phyloP scores from a whole-genome alignment of 345 rosid genomes.

The Alliaria petiolata region DNA sequence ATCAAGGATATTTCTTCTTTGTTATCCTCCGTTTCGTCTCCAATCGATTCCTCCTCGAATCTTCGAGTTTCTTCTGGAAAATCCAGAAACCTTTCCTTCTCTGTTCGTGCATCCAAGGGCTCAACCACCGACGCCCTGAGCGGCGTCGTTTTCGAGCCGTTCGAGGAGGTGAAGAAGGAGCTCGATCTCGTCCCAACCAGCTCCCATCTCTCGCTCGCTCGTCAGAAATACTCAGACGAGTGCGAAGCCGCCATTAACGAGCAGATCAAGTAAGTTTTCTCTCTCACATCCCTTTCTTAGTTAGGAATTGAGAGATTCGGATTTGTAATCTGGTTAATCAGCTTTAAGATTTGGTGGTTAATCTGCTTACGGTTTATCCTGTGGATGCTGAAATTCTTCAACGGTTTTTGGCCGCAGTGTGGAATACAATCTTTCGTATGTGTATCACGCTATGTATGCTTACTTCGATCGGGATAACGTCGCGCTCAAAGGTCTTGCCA shows the following conservation, averaged over 20 bases:
- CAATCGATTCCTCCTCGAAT: constrained; percentile 6
- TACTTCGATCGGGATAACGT: constrained; percentile 89
- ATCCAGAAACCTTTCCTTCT: constrained; percentile 18
- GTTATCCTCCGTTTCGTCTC: constrained; percentile 33
- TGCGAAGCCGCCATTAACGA: constrained; percentile 82
- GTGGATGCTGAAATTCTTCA: not conserved
- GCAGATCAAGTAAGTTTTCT: constrained; percentile 71
- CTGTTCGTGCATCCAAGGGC: constrained; percentile 24
- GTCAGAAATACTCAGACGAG: constrained; percentile 64
- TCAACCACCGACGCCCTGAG: constrained; percentile 13
- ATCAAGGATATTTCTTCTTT: constrained; percentile 23
- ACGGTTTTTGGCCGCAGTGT: constrained; percentile 56
- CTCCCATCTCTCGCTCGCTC: constrained; percentile 72
- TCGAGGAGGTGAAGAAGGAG: constrained; percentile 91
- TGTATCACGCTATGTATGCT: constrained; percentile 86
- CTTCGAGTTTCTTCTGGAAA: constrained; percentile 32
- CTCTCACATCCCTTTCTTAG: not conserved
- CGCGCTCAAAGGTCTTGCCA: constrained; percentile 89
- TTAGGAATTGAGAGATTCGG: not conserved
- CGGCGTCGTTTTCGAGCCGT: constrained; percentile 87
- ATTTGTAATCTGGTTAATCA: not conserved
- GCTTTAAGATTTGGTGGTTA: constrained; percentile 7
- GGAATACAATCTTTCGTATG: constrained; percentile 89
- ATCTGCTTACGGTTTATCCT: not conserved
- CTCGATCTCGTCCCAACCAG: constrained; percentile 74